These are phyloP conservation scores for Aureobasidium melanogenum DNA, from an alignment of 2,329 filamentous ascomycete species.

Conservation along the genomic window DNA sequence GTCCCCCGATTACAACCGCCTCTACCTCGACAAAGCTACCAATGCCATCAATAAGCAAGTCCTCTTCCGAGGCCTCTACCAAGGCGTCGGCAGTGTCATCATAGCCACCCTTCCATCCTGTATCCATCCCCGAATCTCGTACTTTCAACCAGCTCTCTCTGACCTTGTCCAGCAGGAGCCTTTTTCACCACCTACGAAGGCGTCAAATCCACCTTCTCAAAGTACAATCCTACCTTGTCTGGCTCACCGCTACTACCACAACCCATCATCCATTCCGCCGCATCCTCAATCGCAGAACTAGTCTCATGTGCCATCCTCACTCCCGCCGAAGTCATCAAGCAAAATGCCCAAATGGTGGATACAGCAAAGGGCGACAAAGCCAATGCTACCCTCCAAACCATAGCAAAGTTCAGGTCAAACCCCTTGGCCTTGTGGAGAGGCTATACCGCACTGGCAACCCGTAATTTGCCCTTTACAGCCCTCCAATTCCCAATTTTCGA, in stretches of 20 bases:
- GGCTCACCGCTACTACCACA: slow-evolving; percentile 46
- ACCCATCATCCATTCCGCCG: slow-evolving; percentile 61
- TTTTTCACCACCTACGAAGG: slow-evolving; percentile 90
- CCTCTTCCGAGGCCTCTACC: slow-evolving; percentile 68
- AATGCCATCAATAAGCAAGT: slow-evolving; percentile 45
- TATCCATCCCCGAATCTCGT: slow-evolving; percentile 28
- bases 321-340: slow-evolving; percentile 84
- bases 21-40: slow-evolving; percentile 52
- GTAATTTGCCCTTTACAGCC: slow-evolving; percentile 81
- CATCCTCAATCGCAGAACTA: slow-evolving; percentile 70
- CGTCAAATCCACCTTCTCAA: slow-evolving; percentile 55
- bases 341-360: slow-evolving; percentile 80
- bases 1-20: slow-evolving; percentile 62
- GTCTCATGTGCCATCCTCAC: slow-evolving; percentile 81
- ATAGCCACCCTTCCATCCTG: slow-evolving; percentile 82
- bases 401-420: slow-evolving; percentile 47
- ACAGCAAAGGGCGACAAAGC: slow-evolving; percentile 26
- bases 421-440: slow-evolving; percentile 55
- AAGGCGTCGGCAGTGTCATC: slow-evolving; percentile 77
- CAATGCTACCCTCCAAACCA: slow-evolving; percentile 48
- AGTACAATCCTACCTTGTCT: slow-evolving; percentile 37
- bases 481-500: slow-evolving; percentile 87
- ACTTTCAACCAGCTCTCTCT: slow-evolving; percentile 14
- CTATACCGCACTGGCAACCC: slow-evolving; percentile 70
- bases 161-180: slow-evolving; percentile 52